phyloP scores from a whole-genome alignment of 23 red algal species.

The Gracilaria caudata region DNA sequence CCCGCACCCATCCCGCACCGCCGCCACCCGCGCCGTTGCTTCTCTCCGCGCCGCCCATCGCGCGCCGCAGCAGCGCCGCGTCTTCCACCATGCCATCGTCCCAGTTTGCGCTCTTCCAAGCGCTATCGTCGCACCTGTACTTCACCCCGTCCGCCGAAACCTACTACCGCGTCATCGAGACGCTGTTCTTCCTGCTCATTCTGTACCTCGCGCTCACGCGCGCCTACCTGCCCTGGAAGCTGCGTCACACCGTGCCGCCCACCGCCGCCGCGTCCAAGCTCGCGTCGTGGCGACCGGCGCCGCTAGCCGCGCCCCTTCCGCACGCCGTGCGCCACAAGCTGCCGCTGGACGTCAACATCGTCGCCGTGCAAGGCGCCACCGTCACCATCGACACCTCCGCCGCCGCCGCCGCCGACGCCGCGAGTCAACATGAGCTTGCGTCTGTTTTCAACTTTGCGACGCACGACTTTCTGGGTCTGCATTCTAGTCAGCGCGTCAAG shows the following conservation, averaged over 20 bases:
- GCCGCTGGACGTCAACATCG: slow-evolving; percentile 34
- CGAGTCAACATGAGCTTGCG: not conserved
- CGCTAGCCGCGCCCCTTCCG: slow-evolving; percentile 22
- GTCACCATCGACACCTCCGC: not conserved
- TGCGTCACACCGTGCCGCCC: slow-evolving; percentile 2
- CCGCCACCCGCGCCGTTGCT: not conserved
- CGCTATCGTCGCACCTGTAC: not conserved
- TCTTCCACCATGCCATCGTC: not conserved
- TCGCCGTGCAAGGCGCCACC: not conserved
- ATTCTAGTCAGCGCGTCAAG: slow-evolving; percentile 37
- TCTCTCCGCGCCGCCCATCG: not conserved
- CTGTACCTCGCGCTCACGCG: slow-evolving; percentile 65
- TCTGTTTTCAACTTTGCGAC: slow-evolving; percentile 70
- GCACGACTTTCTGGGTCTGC: slow-evolving; percentile 75
- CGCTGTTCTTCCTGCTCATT: slow-evolving; percentile 64
- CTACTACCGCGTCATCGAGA: slow-evolving; percentile 66
- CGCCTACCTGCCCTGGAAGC: slow-evolving; percentile 64
- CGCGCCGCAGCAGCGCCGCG: too few relatives aligned
- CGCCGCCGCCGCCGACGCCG: not conserved
- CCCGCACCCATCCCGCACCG: not conserved
- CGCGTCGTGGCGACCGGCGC: slow-evolving; percentile 55
- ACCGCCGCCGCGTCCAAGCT: slow-evolving; percentile 45
- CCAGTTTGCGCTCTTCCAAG: not conserved
- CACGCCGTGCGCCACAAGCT: not conserved
- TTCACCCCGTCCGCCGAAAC: slow-evolving; percentile 28